A percentile compares a stretch with the other conserved stretches of the same genome.
These are phyloP conservation scores for Exidia glandulosa DNA, from an alignment of 768 basidiomycete genomes.

Conservation along the genomic window DNA sequence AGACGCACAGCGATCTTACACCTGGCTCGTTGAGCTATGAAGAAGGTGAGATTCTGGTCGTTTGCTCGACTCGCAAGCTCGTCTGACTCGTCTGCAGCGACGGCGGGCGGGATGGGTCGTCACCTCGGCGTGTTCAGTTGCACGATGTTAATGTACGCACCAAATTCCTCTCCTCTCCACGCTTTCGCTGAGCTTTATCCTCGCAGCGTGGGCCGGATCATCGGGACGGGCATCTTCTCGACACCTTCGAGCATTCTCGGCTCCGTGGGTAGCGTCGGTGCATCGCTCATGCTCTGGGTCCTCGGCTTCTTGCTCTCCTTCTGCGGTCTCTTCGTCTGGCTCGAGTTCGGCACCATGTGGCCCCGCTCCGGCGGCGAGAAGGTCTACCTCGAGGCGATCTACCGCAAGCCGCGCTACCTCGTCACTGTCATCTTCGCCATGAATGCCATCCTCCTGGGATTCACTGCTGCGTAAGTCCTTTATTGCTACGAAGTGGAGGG, in stretches of 20 bases:
- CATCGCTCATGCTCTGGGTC: slow-evolving; percentile 53
- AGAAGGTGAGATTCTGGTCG: slow-evolving; percentile 27
- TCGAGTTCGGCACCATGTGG: slow-evolving; percentile 54
- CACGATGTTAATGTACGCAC: slow-evolving; percentile 39
- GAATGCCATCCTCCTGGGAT: slow-evolving; percentile 35
- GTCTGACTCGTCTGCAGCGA: slow-evolving; percentile 21
- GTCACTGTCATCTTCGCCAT: slow-evolving; percentile 38
- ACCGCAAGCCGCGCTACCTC: slow-evolving; percentile 34
- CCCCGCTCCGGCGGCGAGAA: slow-evolving; percentile 54
- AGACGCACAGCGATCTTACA: slow-evolving; percentile 16
- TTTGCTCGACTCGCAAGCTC: slow-evolving; percentile 4
- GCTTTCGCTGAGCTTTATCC: background rate
- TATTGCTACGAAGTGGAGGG: background rate
- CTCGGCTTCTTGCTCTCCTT: slow-evolving; percentile 49
- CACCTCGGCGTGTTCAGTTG: slow-evolving; percentile 47
- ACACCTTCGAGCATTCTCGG: slow-evolving; percentile 48
- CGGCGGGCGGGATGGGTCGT: slow-evolving; percentile 46
- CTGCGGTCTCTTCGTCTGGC: slow-evolving; percentile 35
- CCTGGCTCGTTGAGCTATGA: slow-evolving; percentile 38
- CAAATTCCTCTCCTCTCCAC: background rate
- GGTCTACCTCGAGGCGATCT: slow-evolving; percentile 49
- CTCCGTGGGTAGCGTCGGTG: slow-evolving; percentile 46
- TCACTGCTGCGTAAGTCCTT: slow-evolving; percentile 8
- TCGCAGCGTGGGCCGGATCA: slow-evolving; percentile 39
- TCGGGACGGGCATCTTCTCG: slow-evolving; percentile 57